Evolutionary conservation across 164 flowering plant genomes (phyloP).

Genomic region (Malania oleifera): DNA sequence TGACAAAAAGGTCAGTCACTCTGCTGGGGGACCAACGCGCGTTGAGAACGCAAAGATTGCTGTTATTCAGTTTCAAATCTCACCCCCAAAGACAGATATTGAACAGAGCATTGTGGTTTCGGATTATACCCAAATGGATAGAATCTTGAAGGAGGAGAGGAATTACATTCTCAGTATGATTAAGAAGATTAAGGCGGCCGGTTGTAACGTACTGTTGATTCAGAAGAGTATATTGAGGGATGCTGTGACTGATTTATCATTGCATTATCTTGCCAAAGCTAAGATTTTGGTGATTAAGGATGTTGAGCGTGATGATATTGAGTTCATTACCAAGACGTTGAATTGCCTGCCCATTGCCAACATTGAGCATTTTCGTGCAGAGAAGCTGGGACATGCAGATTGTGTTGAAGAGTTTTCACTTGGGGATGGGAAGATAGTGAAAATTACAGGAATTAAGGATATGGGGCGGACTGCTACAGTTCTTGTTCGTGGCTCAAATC

Average conservation of each 20-base stretch:
- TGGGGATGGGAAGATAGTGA: slow-evolving; percentile 90
- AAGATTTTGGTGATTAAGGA: slow-evolving; percentile 92
- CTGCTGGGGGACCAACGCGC: slow-evolving; percentile 79
- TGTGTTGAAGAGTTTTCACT: slow-evolving; percentile 84
- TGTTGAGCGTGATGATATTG: slow-evolving; percentile 92
- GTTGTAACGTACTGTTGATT: slow-evolving; percentile 80
- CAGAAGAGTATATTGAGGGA: slow-evolving; percentile 92
- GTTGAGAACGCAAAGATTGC: slow-evolving; percentile 86
- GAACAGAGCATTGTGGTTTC: slow-evolving; percentile 92
- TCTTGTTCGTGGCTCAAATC: slow-evolving; percentile 87
- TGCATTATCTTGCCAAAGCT: slow-evolving; percentile 88
- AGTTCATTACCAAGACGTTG: slow-evolving; percentile 90
- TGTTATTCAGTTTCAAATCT: slow-evolving; percentile 90
- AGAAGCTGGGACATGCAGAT: slow-evolving; percentile 86
- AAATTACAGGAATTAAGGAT: slow-evolving; percentile 84
- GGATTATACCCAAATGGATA: slow-evolving; percentile 92
- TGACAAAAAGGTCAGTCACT: slow-evolving; percentile 87
- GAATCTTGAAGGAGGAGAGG: slow-evolving; percentile 92
- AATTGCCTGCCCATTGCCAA: slow-evolving; percentile 93
- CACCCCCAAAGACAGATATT: slow-evolving; percentile 93
- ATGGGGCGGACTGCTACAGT: slow-evolving; percentile 89
- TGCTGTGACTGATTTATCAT: slow-evolving; percentile 84
- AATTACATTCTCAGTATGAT: slow-evolving; percentile 86
- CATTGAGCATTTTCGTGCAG: slow-evolving; percentile 86
- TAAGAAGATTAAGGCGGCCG: slow-evolving; percentile 84